phyloP scores from a whole-genome alignment of 352 stramenopile genomes.

The Lagenidium giganteum region DNA sequence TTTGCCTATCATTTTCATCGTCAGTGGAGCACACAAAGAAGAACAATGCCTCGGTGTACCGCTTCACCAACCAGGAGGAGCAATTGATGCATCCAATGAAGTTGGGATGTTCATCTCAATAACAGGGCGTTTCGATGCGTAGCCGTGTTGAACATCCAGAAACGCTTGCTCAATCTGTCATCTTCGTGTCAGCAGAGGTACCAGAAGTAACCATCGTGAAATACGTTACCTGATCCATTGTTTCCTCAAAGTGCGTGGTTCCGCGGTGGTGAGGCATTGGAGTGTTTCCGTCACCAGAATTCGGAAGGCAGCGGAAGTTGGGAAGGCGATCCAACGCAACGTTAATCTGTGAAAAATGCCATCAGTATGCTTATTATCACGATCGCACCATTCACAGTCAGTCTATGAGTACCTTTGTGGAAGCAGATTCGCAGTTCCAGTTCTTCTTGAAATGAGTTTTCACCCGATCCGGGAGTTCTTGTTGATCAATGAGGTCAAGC shows the following conservation, averaged over 20 bases:
- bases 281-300: slow-evolving; percentile 30
- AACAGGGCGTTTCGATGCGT: slow-evolving; percentile 57
- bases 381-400: no score
- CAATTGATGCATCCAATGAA: slow-evolving; percentile 61
- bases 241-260: slow-evolving; percentile 84
- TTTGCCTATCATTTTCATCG: no score
- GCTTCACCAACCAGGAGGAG: slow-evolving; percentile 40
- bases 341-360: slow-evolving; percentile 59
- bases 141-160: slow-evolving; percentile 50
- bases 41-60: no score
- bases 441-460: slow-evolving; percentile 55
- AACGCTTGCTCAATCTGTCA: slow-evolving; percentile 76
- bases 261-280: slow-evolving; percentile 72
- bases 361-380: neutral
- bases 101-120: slow-evolving; percentile 89
- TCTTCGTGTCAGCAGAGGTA: neutral
- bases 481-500: slow-evolving; percentile 48
- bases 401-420: slow-evolving; percentile 40
- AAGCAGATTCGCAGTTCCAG: slow-evolving; percentile 64
- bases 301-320: slow-evolving; percentile 72
- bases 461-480: slow-evolving; percentile 32
- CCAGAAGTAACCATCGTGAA: neutral
- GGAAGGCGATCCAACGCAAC: slow-evolving; percentile 69
- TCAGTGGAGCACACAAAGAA: neutral
- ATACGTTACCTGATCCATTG: slow-evolving; percentile 38